These are phyloP conservation scores for Sonneratia caseolaris DNA, from an alignment of 345 rosid species.

Conservation along the genomic window DNA sequence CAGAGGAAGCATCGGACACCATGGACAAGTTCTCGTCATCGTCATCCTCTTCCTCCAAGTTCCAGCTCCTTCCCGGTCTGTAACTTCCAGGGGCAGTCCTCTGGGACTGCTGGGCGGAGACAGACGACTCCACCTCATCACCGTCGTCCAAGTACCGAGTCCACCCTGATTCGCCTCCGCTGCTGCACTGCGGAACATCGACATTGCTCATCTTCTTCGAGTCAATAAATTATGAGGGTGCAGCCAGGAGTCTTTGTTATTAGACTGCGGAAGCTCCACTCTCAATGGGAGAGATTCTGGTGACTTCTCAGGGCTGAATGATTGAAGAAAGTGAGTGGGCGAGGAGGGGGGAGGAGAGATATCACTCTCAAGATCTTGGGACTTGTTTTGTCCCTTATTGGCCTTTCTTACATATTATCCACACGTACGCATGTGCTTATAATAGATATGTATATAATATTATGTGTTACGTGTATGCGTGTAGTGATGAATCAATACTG, in stretches of 20 bases:
- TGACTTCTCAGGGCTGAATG: neutral
- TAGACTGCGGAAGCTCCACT: neutral
- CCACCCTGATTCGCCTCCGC: conserved; percentile 20
- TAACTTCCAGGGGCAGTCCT: neutral
- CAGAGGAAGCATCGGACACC: conserved; percentile 20
- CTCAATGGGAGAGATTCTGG: too few species aligned
- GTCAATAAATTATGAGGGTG: neutral
- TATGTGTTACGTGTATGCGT: neutral
- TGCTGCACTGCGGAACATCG: neutral
- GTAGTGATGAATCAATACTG: neutral
- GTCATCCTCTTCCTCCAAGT: conserved; percentile 4
- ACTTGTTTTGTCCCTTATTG: neutral
- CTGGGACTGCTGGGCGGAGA: neutral
- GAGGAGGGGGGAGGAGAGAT: neutral
- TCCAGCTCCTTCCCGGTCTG: neutral
- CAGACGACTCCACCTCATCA: conserved; percentile 2
- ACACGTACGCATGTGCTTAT: neutral
- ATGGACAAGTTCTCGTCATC: conserved; percentile 13
- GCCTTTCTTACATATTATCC: neutral
- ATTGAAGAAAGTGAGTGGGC: neutral
- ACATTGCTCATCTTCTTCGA: neutral
- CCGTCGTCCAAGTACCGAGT: conserved; percentile 13
- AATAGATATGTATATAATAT: neutral
- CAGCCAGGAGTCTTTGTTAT: neutral
- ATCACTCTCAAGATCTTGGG: neutral